Base-by-base conservation (phyloP, 257 asterid genomes). In the Forsythia suspensa region DNA sequence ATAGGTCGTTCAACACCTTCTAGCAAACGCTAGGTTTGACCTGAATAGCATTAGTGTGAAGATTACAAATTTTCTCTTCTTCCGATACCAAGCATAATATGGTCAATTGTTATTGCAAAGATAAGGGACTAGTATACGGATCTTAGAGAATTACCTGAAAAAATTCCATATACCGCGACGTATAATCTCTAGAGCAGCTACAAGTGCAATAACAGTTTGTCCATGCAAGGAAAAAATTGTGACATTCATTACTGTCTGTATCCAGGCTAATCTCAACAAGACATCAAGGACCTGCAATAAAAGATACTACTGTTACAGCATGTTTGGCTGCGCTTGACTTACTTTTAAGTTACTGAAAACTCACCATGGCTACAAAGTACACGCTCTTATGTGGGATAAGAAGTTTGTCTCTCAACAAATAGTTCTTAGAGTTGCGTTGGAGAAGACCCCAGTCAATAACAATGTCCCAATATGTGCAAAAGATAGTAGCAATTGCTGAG, bases 81-180 rank as follows among this genome's bases (percentile, higher is more conserved):
- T 48, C 5, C n/a, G 2, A 48, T 6, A 1, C 57, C n/a, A 48
- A 4, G 12, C 4, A 48, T 48, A 48, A 48, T 6, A 48, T 3
- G 18, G n/a, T 13, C 11, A 46, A 46, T 46, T 46, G 55, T 24
- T 48, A 48, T 48, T 4, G n/a, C 57, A 48, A 48, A 12, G 57
- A 48, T 48, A 48, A 15, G 57, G n/a, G n/a, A 48, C 57, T 48
- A 48, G 13, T 48, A n/a, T 4, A 15, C n/a, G 57, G 34, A 29
- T 29, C 34, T 29, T 29, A 29, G 34, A 29, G 34, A 29, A 29
- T 29, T 12, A 63, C 96, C 94, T 88, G 86, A 90, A 91, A 74
- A 91, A 90, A 76, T 84, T 91, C 96, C 96, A 91, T 13, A 91
- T 29, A 39, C 96, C 91, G 2, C 96, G 96, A 36, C 93, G 92